Conservation (phyloP, 805 yeast genomes). For the Sugiyamaella floridensis region DNA sequence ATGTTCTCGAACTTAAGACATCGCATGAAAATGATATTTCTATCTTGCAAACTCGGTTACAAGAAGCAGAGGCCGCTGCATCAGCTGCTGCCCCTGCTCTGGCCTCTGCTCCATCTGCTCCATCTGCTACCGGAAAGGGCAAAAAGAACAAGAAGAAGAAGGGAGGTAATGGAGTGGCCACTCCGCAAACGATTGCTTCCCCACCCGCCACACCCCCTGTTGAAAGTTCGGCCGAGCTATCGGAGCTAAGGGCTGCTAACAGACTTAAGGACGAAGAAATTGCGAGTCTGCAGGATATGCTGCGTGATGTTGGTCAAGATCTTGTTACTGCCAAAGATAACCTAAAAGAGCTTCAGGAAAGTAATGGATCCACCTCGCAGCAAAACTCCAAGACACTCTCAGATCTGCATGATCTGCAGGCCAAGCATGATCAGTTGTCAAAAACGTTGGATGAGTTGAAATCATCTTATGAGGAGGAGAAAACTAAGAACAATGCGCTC, state of each 20-base stretch:
- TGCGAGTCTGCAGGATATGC: constrained; percentile 65
- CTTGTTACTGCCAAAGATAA: constrained; percentile 63
- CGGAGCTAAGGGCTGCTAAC: not conserved
- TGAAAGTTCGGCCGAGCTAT: not conserved
- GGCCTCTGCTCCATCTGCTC: not conserved
- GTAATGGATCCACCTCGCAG: constrained; percentile 2
- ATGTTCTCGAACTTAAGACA: not conserved
- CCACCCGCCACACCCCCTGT: not conserved
- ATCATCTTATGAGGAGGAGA: not conserved
- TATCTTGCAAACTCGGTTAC: not conserved
- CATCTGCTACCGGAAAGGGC: constrained; percentile 8
- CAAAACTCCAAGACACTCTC: constrained; percentile 1
- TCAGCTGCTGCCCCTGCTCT: not conserved
- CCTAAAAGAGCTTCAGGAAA: constrained; percentile 34
- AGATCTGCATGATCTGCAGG: constrained; percentile 5
- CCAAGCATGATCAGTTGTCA: not conserved
- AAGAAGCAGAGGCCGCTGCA: not conserved
- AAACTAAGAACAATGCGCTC: not conserved
- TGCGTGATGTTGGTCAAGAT: constrained; percentile 70
- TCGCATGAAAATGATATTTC: not conserved
- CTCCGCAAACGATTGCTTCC: not conserved
- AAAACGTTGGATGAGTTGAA: not conserved
- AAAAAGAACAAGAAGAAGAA: constrained; percentile 19
- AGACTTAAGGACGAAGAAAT: constrained; percentile 45
- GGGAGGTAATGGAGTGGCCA: constrained; percentile 1